Evolutionary conservation across 345 rosid genomes (phyloP), one percentile per base, ranked within the genome.

Genomic region (Salix udensis): DNA sequence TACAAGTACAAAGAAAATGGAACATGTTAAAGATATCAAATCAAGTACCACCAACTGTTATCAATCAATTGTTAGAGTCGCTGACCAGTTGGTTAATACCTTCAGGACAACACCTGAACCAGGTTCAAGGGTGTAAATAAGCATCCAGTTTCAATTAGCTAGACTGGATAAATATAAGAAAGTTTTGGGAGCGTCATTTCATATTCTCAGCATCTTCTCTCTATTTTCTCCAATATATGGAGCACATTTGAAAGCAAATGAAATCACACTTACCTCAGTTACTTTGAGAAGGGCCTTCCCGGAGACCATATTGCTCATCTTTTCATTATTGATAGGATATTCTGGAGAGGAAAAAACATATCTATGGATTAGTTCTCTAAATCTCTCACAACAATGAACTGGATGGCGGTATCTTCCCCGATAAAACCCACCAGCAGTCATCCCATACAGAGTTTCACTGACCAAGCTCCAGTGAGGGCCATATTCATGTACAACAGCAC

Each of bases 401-500:
- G 98, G 97, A 85, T 94, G 95, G 40, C 98, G 98, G 84, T 88
- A 88, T 83, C 97, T 88, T 62, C 99, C 99, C 77, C 97, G 84
- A 86, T 90, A 96, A 76, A 78, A 85, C 68, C 99, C 98, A 82
- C 99, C 98, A 65, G 99, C 92, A 83, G 94, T 81, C 97, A 94
- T 92, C 78, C 97, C 92, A 77, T 91, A 92, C 40, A 96, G 88
- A 39, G 88, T 82, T 31, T 81, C 98, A 58, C 97, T 88, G 76
- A 87, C 94, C 79, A 96, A 89, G 82, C 87, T 92, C 99, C 99
- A 96, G 36, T 92, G 82, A 37, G 92, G 80, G 65, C 97, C 99
- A 89, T 96, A 96, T 85, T 96, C 99, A 85, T 96, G 99, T 64
- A 96, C 97, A 79, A 89, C 88, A 71, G 99, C 99, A 88, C 99